Conservation (phyloP, 176 grass and related monocot genomes). For the Alloteropsis semialata region DNA sequence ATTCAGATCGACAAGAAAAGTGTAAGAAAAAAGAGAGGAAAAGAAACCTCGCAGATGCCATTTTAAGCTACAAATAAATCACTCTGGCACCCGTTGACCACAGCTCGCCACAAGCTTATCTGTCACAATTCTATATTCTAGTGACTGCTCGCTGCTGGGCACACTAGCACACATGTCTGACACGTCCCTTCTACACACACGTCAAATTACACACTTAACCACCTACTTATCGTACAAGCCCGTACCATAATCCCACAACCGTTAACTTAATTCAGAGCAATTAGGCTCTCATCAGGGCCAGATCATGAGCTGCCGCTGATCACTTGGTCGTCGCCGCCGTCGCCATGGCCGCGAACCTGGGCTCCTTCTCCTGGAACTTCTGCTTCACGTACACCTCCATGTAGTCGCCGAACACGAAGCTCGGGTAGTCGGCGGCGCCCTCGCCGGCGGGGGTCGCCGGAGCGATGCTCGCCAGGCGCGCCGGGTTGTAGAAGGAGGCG, state of each 20-base stretch:
- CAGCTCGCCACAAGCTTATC: constrained; percentile 27
- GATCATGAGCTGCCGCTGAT: neutral
- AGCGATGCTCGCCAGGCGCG: constrained; percentile 49
- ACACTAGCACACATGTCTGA: constrained; percentile 1
- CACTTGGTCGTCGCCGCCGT: neutral
- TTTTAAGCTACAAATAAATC: constrained; percentile 43
- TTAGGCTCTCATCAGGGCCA: neutral
- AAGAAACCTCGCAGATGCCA: constrained; percentile 15
- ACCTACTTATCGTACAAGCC: constrained; percentile 32
- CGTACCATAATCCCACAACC: neutral
- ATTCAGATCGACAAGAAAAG: neutral
- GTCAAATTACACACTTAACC: constrained; percentile 9
- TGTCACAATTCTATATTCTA: constrained; percentile 23
- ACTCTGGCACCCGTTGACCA: constrained; percentile 35
- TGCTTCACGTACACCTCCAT: constrained; percentile 82
- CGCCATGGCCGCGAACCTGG: constrained; percentile 46
- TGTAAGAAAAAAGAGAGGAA: neutral
- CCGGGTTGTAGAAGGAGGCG: constrained; percentile 90
- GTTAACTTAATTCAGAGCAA: neutral
- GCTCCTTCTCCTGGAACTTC: constrained; percentile 71
- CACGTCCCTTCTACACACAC: constrained; percentile 25
- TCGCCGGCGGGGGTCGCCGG: constrained; percentile 2
- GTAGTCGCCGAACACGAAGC: constrained; percentile 75
- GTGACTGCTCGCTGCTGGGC: constrained; percentile 28
- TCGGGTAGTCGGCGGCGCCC: constrained; percentile 38